Conservation (phyloP, 2,329 filamentous ascomycete genomes). For the Tolypocladium tropicale region DNA sequence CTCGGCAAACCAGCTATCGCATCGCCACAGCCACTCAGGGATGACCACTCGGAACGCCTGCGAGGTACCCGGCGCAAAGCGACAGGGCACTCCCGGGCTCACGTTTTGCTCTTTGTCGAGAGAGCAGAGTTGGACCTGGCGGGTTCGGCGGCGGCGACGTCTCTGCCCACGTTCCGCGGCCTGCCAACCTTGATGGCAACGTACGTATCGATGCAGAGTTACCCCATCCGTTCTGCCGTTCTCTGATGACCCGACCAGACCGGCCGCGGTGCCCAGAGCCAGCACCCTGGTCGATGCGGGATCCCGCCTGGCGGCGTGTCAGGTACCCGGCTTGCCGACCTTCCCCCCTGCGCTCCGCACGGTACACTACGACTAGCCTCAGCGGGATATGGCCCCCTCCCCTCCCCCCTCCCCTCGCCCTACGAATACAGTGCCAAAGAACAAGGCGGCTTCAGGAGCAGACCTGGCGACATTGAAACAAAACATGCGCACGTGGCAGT, state of each 20-base stretch:
- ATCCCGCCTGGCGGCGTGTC: background rate
- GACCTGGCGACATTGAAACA: background rate
- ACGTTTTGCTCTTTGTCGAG: background rate
- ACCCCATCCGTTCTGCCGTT: too few relatives aligned
- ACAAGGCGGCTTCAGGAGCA: background rate
- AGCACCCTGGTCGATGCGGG: background rate
- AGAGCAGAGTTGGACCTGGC: background rate
- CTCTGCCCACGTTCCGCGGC: background rate
- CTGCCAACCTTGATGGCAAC: too few relatives aligned
- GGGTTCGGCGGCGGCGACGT: background rate
- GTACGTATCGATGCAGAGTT: too few relatives aligned
- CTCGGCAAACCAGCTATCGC: conserved; percentile 6
- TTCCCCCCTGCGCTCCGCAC: background rate
- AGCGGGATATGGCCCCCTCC: too few relatives aligned
- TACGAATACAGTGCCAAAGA: too few relatives aligned
- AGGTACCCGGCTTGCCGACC: background rate
- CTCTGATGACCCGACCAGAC: background rate
- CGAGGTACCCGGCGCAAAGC: background rate
- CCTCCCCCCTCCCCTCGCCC: too few relatives aligned
- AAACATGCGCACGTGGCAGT: background rate
- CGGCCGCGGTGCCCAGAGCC: background rate
- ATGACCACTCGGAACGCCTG: background rate
- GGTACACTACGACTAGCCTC: background rate
- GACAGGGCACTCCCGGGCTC: background rate
- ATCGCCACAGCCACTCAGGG: conserved; percentile 17